Evolutionary conservation across 768 basidiomycete species (phyloP), one percentile per base, ranked within the genome.

Genomic region (Phanerodontia chrysosporium): DNA sequence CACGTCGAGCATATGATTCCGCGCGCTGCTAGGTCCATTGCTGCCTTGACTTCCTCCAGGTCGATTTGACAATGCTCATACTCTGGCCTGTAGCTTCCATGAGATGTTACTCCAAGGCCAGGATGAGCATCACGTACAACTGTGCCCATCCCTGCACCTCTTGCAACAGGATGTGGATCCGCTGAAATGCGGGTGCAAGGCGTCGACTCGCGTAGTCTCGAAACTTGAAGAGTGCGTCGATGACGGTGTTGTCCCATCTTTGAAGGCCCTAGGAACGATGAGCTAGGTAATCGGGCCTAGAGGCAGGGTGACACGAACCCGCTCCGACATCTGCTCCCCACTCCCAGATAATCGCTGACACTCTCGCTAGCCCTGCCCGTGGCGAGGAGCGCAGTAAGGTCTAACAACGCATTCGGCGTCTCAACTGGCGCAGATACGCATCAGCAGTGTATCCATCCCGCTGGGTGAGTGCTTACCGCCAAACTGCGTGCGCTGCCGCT

Each of bases 91-190:
- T 24, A n/a, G n/a, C n/a, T n/a, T n/a, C n/a, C n/a, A n/a, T n/a
- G n/a, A n/a, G n/a, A n/a, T n/a, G n/a, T n/a, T n/a, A n/a, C n/a
- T n/a, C n/a, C n/a, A 35, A 35, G 32, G 32, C 14, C 32, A 35
- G n/a, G n/a, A n/a, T 35, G 14, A 58, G 57, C 29, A 36, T 61
- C 54, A 71, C 77, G 73, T 73, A 91, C 91, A 92, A 69, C 62
- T 76, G 74, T 28, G 88, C 80, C 89, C 91, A 94, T 46, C 90
- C 92, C 63, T 81, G 78, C 55, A 91, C 76, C 74, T 94, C 91
- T 66, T 90, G 84, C 63, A 94, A 66, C 14, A 93, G 76, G 44
- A 94, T 75, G 67, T 89, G 83, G 35, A 92, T 70, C 30, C 92
- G 83, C 69, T 94, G 91, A 54, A 84, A 83, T 29, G 90, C 89